A percentile compares a stretch with the other conserved stretches of the same genome.
phyloP scores from a whole-genome alignment of 2,329 filamentous ascomycete genomes.

The Cadophora malorum region DNA sequence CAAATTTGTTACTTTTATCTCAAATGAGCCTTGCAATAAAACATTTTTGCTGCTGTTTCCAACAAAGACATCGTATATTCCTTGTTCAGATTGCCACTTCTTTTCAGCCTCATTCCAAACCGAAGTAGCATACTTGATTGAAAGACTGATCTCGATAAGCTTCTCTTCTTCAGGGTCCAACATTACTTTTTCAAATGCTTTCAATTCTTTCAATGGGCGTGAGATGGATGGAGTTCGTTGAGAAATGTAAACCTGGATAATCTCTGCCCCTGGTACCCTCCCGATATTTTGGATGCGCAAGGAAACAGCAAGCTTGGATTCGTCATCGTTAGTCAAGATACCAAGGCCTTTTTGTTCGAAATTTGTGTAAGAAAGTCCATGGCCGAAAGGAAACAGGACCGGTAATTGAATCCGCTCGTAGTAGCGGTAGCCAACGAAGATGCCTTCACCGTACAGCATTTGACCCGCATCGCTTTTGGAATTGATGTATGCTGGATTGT shows the following conservation, averaged over 20 bases:
- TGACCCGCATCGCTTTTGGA: slow-evolving; percentile 73
- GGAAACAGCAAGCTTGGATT: too few species aligned
- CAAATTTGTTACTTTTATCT: neutral
- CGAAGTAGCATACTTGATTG: neutral
- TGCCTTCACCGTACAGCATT: slow-evolving; percentile 75
- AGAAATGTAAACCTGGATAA: neutral
- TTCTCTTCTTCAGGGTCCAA: neutral
- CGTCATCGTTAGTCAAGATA: slow-evolving; percentile 46
- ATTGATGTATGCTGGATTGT: slow-evolving; percentile 80
- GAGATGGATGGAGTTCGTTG: neutral
- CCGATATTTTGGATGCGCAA: neutral
- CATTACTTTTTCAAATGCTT: neutral
- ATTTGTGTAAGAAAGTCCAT: slow-evolving; percentile 80
- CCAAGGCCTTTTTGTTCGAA: slow-evolving; percentile 63
- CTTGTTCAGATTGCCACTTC: neutral
- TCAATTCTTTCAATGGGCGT: neutral
- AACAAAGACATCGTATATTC: neutral
- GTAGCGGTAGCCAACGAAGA: slow-evolving; percentile 82
- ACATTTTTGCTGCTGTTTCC: neutral
- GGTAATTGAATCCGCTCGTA: slow-evolving; percentile 73
- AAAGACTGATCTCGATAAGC: neutral
- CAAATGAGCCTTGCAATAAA: neutral
- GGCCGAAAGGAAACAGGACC: slow-evolving; percentile 78
- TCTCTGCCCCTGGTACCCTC: neutral
- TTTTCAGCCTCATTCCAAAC: neutral